Base-by-base conservation (phyloP, 225 moss, liverwort and hornwort species). In the Neckera pumila region DNA sequence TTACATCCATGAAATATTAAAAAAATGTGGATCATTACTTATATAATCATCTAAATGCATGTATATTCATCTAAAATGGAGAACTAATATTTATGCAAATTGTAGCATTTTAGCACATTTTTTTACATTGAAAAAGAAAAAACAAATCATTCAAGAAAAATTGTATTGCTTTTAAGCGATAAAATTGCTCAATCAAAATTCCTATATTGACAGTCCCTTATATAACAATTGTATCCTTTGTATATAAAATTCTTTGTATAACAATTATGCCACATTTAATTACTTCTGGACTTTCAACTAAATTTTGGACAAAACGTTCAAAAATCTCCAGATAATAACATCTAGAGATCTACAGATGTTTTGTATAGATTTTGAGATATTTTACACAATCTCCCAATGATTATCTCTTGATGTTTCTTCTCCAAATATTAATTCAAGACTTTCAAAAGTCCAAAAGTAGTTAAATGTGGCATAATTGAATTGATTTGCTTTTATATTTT, bases 201-300 rank as follows among this genome's bases (percentile, higher is more conserved):
- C 2, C 47, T 47, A 47, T 12, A 16, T 13, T 0, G 17, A 17
- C 2, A 0, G 0, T 6, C 2, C 3, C 1, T 28, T 73, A 6
- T 43, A 11, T 3, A 43, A 27, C 9, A 43, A 6, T 27, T 72
- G 43, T 47, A 47, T 47, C 47, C 7, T 47, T 45, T 47, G 9
- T 45, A 45, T 45, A 45, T 45, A 45, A 45, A 45, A 45, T 45
- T 8, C 45, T 8, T 45, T 45, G 45, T 45, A 45, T 45, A 45
- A 45, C 45, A n/a, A n/a, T n/a, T n/a, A n/a, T n/a, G n/a, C n/a
- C n/a, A n/a, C n/a, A n/a, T n/a, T n/a, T n/a, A n/a, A n/a, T n/a
- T n/a, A n/a, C n/a, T n/a, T n/a, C n/a, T n/a, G n/a, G n/a, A n/a
- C n/a, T n/a, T n/a, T n/a, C n/a, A n/a, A n/a, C n/a, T n/a, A n/a